Conservation (phyloP, 2,329 filamentous ascomycete genomes). For the Grosmannia clavigera region DNA sequence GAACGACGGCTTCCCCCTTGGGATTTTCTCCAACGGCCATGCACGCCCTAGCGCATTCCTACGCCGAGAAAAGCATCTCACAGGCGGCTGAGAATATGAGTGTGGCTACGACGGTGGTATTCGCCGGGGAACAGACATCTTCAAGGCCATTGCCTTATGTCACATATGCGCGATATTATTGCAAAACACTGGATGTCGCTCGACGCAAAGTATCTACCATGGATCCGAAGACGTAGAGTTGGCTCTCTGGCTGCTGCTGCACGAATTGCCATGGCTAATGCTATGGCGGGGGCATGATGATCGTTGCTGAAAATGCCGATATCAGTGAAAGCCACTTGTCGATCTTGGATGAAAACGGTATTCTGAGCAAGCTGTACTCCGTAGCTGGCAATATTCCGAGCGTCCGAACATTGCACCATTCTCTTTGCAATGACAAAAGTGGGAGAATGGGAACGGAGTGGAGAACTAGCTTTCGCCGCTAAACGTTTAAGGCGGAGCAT, state of each 20-base stretch:
- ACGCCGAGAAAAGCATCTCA: slow-evolving; percentile 37
- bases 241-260: slow-evolving; percentile 82
- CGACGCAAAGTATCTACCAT: slow-evolving; percentile 23
- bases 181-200: neutral
- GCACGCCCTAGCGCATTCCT: slow-evolving; percentile 37
- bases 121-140: slow-evolving; percentile 34
- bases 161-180: neutral
- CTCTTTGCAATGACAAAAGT: neutral
- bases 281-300: slow-evolving; percentile 59
- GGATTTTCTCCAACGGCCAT: slow-evolving; percentile 41
- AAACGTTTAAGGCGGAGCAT: neutral
- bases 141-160: slow-evolving; percentile 32
- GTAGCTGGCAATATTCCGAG: no score
- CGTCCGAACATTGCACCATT: no score
- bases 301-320: neutral
- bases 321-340: neutral
- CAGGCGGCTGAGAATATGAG: slow-evolving; percentile 29
- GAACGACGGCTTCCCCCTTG: slow-evolving; percentile 30
- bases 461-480: neutral
- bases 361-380: neutral
- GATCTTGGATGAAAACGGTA: neutral
- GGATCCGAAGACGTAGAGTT: slow-evolving; percentile 75
- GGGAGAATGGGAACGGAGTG: neutral
- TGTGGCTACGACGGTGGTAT: slow-evolving; percentile 38
- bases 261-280: slow-evolving; percentile 77